Evolutionary conservation across 139 green algal genomes (phyloP).

Genomic region (Closterium sp.): DNA sequence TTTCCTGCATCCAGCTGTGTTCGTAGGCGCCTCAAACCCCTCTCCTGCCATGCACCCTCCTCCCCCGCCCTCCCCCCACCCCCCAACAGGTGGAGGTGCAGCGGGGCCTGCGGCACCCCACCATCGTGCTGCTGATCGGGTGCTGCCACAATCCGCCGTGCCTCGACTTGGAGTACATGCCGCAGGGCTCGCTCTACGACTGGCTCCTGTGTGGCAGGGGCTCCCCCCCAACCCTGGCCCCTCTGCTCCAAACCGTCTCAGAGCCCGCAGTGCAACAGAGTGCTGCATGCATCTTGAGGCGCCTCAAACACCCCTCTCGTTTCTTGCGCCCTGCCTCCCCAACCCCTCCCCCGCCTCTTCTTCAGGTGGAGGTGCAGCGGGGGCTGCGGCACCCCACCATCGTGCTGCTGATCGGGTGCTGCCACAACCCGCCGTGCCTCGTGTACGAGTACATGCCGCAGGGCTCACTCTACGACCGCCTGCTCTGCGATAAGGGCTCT

Average conservation of each 20-base stretch:
- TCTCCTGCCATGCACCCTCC: neutral
- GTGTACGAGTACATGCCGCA: conserved; percentile 64
- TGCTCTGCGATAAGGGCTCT: conserved; percentile 12
- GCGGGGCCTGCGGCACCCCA: conserved; percentile 54
- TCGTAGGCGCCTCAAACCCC: neutral
- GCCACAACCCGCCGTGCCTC: conserved; percentile 57
- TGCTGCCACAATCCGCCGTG: conserved; percentile 57
- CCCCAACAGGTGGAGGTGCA: neutral
- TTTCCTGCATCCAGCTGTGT: too few relatives aligned
- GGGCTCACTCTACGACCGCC: conserved; percentile 55
- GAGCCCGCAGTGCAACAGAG: conserved; percentile 6
- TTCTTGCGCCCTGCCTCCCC: conserved; percentile 44
- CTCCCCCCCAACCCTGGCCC: too few relatives aligned
- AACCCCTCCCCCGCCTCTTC: neutral
- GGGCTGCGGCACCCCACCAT: conserved; percentile 62
- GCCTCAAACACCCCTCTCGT: conserved; percentile 52
- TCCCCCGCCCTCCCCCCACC: neutral
- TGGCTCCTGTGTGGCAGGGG: conserved; percentile 25
- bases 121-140: conserved; percentile 65
- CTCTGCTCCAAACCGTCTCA: conserved; percentile 18
- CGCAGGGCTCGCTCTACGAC: conserved; percentile 55
- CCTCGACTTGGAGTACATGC: conserved; percentile 64
- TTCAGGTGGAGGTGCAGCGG: neutral
- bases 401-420: conserved; percentile 63
- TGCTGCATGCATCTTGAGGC: conserved; percentile 65